Conservation (phyloP, 768 basidiomycete species). For the Termitomyces sp. region DNA sequence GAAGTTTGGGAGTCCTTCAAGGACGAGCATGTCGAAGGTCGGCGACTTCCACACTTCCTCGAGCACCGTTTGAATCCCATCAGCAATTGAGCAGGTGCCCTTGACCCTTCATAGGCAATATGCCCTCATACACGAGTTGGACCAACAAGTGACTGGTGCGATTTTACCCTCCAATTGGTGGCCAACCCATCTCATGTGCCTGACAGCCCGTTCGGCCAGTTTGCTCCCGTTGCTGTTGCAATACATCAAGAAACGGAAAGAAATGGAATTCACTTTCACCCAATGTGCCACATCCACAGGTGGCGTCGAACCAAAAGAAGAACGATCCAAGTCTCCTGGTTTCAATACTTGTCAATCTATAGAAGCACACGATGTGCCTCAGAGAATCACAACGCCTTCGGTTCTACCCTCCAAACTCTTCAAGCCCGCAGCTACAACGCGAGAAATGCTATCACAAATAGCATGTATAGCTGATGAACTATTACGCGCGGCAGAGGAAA, state of each 20-base stretch:
- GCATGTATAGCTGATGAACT: constrained; percentile 56
- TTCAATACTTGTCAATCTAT: background rate
- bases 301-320: background rate
- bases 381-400: constrained; percentile 7
- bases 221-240: constrained; percentile 39
- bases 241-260: constrained; percentile 34
- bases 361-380: background rate
- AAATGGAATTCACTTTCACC: background rate
- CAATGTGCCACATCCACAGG: background rate
- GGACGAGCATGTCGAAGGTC: constrained; percentile 79
- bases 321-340: background rate
- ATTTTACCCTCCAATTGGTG: constrained; percentile 7
- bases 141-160: constrained; percentile 57
- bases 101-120: constrained; percentile 68
- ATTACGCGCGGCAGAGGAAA: constrained; percentile 66
- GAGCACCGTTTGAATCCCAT: background rate
- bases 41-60: constrained; percentile 7
- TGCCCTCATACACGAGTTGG: constrained; percentile 66
- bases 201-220: constrained; percentile 32
- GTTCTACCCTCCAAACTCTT: constrained; percentile 18
- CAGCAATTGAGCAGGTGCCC: constrained; percentile 78
- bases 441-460: constrained; percentile 50
- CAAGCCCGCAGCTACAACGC: constrained; percentile 31
- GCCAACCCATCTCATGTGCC: background rate
- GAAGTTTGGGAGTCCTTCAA: constrained; percentile 71